Conservation (phyloP, 441 rosid species). For the Adansonia madagascariensis region DNA sequence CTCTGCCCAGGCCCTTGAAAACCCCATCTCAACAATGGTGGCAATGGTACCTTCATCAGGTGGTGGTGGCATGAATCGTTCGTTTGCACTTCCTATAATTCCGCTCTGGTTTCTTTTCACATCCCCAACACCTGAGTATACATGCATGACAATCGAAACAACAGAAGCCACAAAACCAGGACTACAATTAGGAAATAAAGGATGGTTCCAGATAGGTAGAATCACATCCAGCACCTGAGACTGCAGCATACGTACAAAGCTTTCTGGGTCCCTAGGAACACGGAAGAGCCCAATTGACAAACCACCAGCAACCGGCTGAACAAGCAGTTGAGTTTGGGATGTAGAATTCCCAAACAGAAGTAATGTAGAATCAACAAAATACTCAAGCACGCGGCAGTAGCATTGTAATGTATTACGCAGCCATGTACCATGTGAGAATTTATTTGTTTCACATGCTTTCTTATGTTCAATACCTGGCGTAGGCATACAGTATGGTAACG, state of each 20-base stretch:
- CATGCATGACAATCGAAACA: conserved; percentile 74
- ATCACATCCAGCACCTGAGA: conserved; percentile 88
- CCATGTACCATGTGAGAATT: conserved; percentile 70
- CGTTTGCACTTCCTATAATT: conserved; percentile 68
- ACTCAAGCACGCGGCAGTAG: conserved; percentile 81
- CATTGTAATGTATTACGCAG: conserved; percentile 81
- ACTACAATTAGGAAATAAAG: conserved; percentile 77
- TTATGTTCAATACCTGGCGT: conserved; percentile 59
- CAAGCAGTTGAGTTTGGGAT: conserved; percentile 89
- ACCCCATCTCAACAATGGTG: conserved; percentile 97
- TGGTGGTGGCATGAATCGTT: conserved; percentile 75
- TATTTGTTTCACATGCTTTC: conserved; percentile 71
- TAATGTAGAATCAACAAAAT: conserved; percentile 77
- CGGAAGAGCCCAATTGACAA: conserved; percentile 87
- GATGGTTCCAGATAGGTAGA: conserved; percentile 89
- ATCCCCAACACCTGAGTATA: conserved; percentile 92
- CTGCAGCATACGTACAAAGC: conserved; percentile 84
- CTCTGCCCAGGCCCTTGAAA: conserved; percentile 97
- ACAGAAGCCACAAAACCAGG: conserved; percentile 75
- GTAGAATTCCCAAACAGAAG: conserved; percentile 73
- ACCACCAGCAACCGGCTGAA: conserved; percentile 88
- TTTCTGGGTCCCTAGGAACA: conserved; percentile 93
- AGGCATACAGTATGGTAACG: conserved; percentile 59
- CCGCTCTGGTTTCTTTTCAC: conserved; percentile 73
- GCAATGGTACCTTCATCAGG: conserved; percentile 89